A percentile compares a stretch with the other conserved stretches of the same genome.
phyloP scores from a whole-genome alignment of 345 rosid genomes.

The Rubroshorea leprosula region DNA sequence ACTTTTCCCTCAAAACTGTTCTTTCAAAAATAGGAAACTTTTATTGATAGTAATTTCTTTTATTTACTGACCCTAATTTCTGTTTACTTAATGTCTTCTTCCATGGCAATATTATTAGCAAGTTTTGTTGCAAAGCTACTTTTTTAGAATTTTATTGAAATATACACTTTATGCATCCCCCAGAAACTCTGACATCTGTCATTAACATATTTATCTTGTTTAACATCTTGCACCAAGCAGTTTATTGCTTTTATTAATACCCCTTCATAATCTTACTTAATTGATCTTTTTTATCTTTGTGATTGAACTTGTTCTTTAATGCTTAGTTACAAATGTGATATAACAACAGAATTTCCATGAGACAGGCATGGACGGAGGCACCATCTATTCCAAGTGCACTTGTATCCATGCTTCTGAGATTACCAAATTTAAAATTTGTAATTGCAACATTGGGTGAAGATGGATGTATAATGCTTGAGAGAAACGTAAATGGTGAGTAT shows the following conservation, averaged over 20 bases:
- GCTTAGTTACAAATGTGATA: background rate
- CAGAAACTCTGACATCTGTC: background rate
- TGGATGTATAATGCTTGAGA: constrained; percentile 84
- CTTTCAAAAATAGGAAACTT: background rate
- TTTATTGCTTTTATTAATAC: background rate
- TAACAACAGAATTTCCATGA: constrained; percentile 13
- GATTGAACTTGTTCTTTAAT: constrained; percentile 9
- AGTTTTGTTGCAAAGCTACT: background rate
- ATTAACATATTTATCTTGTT: too few species aligned
- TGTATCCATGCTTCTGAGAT: constrained; percentile 61
- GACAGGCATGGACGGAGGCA: constrained; percentile 75
- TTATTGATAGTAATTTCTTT: background rate
- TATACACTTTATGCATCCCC: background rate
- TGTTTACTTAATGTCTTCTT: too few species aligned
- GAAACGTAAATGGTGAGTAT: constrained; percentile 52
- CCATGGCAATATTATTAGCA: background rate
- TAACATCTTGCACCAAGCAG: background rate
- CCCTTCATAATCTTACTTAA: background rate
- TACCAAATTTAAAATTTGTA: constrained; percentile 72
- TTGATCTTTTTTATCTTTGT: background rate
- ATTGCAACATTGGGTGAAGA: constrained; percentile 80
- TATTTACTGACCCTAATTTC: too few species aligned
- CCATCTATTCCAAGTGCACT: constrained; percentile 66
- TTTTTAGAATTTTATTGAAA: background rate
- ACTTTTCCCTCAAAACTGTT: background rate